phyloP scores from a whole-genome alignment of 2,329 filamentous ascomycete genomes.

The Mollisia scopiformis region DNA sequence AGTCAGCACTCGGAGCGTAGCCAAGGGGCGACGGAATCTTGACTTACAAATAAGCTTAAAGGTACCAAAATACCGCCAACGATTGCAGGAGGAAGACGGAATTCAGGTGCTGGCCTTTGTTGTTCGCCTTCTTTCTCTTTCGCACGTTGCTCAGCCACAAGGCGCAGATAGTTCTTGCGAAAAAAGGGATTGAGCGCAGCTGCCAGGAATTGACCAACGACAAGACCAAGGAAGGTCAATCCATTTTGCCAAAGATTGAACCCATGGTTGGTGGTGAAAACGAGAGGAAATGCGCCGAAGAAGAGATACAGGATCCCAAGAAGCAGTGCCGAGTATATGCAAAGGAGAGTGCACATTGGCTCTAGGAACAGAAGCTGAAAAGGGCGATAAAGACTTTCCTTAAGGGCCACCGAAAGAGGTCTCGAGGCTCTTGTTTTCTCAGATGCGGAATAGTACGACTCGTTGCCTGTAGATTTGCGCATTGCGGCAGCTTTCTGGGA shows the following conservation, averaged over 20 bases:
- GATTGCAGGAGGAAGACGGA: slow-evolving; percentile 75
- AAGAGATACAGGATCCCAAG: slow-evolving; percentile 86
- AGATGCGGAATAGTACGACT: slow-evolving; percentile 10
- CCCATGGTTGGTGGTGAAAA: slow-evolving; percentile 73
- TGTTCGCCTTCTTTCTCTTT: slow-evolving; percentile 44
- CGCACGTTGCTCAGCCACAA: slow-evolving; percentile 55
- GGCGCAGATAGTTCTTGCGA: slow-evolving; percentile 57
- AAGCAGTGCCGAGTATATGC: slow-evolving; percentile 78
- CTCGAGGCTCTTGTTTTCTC: slow-evolving; percentile 8
- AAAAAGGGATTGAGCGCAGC: slow-evolving; percentile 66
- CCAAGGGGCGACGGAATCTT: no score
- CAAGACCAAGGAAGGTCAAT: slow-evolving; percentile 73
- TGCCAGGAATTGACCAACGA: slow-evolving; percentile 49
- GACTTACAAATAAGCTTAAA: slow-evolving; percentile 66
- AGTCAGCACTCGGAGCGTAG: neutral
- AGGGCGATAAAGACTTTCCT: slow-evolving; percentile 61
- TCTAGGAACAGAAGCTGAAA: slow-evolving; percentile 79
- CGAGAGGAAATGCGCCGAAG: slow-evolving; percentile 81
- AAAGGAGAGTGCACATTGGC: slow-evolving; percentile 82
- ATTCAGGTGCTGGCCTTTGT: slow-evolving; percentile 75
- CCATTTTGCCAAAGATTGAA: slow-evolving; percentile 79
- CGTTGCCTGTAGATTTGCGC: slow-evolving; percentile 12
- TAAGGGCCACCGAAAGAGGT: slow-evolving; percentile 38
- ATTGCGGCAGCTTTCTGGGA: slow-evolving; percentile 33
- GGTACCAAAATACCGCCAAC: slow-evolving; percentile 76